phyloP scores from a whole-genome alignment of 768 basidiomycete species.

The Panaeolus cyanescens region DNA sequence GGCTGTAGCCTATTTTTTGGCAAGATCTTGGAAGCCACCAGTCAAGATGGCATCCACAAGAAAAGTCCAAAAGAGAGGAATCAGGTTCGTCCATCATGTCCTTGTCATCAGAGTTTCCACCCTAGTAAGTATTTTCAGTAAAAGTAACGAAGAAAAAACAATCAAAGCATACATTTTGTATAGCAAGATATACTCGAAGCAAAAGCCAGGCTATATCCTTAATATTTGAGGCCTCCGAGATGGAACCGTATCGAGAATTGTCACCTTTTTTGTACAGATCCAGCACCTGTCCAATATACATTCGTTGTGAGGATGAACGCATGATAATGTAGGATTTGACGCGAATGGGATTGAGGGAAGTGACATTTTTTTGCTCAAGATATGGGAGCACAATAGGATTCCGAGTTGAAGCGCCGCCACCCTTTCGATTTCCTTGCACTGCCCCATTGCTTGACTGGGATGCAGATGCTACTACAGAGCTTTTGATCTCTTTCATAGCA shows the following conservation, averaged over 20 bases:
- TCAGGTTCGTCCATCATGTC: neutral
- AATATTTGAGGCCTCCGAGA: neutral
- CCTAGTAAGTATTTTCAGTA: neutral
- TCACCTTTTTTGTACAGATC: conserved; percentile 3
- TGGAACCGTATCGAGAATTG: neutral
- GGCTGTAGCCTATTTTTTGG: too few species aligned
- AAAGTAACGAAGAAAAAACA: neutral
- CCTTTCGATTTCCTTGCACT: neutral
- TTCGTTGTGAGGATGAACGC: neutral
- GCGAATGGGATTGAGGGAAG: neutral
- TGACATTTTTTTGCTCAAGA: neutral
- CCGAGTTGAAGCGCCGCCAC: too few species aligned
- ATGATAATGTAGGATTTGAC: neutral
- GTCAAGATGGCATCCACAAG: neutral
- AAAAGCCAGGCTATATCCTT: neutral
- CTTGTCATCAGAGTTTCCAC: neutral
- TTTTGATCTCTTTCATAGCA: neutral
- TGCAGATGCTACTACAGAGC: neutral
- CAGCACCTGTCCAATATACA: conserved; percentile 1
- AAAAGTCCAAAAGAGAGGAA: neutral
- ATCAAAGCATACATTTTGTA: neutral
- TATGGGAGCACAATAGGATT: neutral
- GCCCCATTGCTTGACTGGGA: neutral
- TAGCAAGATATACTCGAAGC: neutral
- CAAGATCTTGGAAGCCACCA: too few species aligned